A percentile compares a stretch with the other conserved stretches of the same genome.
Conservation (phyloP, 1,284 basidiomycete species). For the Melampsora larici-populina region DNA sequence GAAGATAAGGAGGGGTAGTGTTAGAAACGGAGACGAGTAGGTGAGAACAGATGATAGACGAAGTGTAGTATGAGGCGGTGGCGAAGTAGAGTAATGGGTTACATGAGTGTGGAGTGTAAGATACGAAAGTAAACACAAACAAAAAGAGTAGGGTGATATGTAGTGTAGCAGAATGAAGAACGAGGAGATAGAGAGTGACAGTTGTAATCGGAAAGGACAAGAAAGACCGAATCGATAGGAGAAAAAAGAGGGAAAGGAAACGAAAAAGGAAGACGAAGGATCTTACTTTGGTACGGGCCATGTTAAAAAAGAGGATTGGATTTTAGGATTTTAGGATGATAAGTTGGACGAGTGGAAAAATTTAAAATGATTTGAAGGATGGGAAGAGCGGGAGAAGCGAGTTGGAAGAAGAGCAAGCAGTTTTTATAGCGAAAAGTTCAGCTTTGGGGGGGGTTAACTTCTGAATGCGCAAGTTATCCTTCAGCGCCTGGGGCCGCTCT, state of each 20-base stretch:
- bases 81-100: too few species aligned
- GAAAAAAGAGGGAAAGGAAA: not conserved
- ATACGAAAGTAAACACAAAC: too few species aligned
- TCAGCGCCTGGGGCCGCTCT: not conserved
- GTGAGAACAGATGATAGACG: too few species aligned
- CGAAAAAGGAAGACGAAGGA: not conserved
- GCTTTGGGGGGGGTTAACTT: not conserved
- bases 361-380: not conserved
- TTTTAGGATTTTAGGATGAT: not conserved
- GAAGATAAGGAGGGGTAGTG: not conserved
- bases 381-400: not conserved
- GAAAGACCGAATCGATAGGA: too few species aligned
- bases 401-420: not conserved
- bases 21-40: too few species aligned
- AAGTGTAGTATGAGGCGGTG: too few species aligned
- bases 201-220: not conserved
- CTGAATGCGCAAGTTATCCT: not conserved
- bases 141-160: not conserved
- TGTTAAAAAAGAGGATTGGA: not conserved
- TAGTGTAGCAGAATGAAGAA: not conserved
- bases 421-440: not conserved
- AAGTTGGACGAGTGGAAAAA: not conserved
- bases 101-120: too few species aligned
- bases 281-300: constrained; percentile 6
- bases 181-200: not conserved